Evolutionary conservation across 2,329 filamentous ascomycete species (phyloP).

Genomic region (Penicillium aurantiogriseum): DNA sequence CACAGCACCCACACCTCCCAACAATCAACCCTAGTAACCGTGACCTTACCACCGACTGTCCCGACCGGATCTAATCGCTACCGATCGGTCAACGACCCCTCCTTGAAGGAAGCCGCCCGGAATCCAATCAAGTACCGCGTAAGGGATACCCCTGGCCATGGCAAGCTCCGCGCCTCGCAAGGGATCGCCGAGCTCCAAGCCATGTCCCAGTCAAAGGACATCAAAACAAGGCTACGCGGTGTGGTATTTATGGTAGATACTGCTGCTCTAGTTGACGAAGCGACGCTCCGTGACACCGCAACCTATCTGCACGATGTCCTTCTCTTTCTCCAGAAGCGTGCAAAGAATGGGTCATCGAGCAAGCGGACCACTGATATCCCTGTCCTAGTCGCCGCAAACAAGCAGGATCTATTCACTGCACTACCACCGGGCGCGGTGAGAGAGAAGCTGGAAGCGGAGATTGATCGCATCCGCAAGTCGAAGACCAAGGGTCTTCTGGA

Average conservation of each 20-base stretch:
- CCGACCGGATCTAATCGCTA: constrained; percentile 60
- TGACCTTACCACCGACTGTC: constrained; percentile 54
- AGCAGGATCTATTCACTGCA: constrained; percentile 92
- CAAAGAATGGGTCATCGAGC: constrained; percentile 51
- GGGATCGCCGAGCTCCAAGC: constrained; percentile 41
- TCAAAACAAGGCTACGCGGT: constrained; percentile 56
- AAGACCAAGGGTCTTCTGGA: constrained; percentile 79
- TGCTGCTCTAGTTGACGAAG: constrained; percentile 55
- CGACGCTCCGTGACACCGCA: constrained; percentile 67
- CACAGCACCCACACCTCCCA: constrained; percentile 62
- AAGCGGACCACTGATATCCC: constrained; percentile 63
- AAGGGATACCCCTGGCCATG: constrained; percentile 86
- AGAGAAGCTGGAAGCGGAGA: constrained; percentile 73
- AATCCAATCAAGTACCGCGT: constrained; percentile 41
- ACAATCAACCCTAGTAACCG: constrained; percentile 55
- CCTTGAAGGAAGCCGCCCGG: constrained; percentile 54
- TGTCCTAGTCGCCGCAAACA: constrained; percentile 87
- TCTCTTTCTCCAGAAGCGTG: constrained; percentile 74
- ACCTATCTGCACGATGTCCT: constrained; percentile 86
- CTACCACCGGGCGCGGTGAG: constrained; percentile 75
- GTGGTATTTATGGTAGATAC: constrained; percentile 90
- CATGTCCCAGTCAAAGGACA: constrained; percentile 34
- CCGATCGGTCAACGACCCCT: constrained; percentile 64
- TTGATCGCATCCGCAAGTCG: constrained; percentile 72
- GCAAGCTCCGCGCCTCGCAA: constrained; percentile 74